Conservation (phyloP, 176 grass and related monocot genomes). For the Neostapfia colusana region DNA sequence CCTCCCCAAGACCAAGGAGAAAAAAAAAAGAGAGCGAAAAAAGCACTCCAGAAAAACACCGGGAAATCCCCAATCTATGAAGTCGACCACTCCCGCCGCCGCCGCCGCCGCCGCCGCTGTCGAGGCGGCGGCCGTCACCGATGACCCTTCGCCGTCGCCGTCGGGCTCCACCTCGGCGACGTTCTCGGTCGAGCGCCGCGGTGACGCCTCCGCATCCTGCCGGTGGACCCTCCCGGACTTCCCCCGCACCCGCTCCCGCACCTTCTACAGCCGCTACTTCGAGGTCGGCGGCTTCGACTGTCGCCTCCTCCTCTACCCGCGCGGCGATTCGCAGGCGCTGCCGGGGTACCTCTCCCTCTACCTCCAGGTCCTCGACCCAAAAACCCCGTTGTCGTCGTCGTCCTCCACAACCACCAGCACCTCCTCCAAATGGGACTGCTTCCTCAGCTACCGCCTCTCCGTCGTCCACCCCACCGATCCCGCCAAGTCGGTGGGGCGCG, state of each 20-base stretch:
- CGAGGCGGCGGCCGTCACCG: conserved; percentile 29
- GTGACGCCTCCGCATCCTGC: conserved; percentile 73
- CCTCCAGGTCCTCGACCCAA: conserved; percentile 94
- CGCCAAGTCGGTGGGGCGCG: conserved; percentile 66
- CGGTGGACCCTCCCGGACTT: conserved; percentile 85
- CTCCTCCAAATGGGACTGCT: conserved; percentile 85
- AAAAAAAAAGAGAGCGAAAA: not conserved
- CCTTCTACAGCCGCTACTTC: conserved; percentile 91
- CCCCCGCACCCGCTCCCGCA: conserved; percentile 65
- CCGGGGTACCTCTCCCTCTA: conserved; percentile 90
- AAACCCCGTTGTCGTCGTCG: conserved; percentile 60
- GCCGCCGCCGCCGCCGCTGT: conserved; percentile 14
- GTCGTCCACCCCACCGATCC: conserved; percentile 53
- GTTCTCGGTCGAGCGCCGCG: conserved; percentile 69
- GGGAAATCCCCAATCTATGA: conserved; percentile 69
- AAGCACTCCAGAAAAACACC: conserved; percentile 30
- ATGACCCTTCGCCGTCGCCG: conserved; percentile 49
- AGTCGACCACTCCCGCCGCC: conserved; percentile 44
- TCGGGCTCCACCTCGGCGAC: conserved; percentile 35
- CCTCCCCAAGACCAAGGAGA: conserved; percentile 32
- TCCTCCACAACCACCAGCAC: conserved; percentile 54
- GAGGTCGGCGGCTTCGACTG: conserved; percentile 91
- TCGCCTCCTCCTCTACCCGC: conserved; percentile 87
- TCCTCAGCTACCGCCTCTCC: conserved; percentile 83
- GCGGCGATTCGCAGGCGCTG: conserved; percentile 79